Conservation (phyloP, 192 early-diverging fungal genomes). For the Thamnidium elegans region DNA sequence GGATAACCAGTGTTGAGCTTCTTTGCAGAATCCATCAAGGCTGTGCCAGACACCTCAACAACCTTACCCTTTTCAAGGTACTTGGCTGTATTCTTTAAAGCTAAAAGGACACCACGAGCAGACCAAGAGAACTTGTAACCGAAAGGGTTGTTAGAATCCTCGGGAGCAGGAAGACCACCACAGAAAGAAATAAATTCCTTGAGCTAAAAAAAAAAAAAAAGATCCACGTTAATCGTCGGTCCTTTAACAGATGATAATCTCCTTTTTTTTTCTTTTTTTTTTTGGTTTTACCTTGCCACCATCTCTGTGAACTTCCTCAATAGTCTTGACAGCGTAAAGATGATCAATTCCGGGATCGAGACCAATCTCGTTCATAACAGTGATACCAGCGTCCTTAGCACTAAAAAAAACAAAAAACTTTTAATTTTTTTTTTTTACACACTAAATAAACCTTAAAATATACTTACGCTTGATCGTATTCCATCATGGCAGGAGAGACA, state of each 20-base stretch:
- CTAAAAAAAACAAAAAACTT: constrained; percentile 34
- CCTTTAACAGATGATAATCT: not conserved
- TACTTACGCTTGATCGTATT: constrained; percentile 75
- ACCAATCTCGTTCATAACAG: constrained; percentile 97
- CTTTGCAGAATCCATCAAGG: constrained; percentile 91
- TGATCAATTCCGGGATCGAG: constrained; percentile 98
- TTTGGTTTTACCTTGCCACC: constrained; percentile 71
- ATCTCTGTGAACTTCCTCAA: constrained; percentile 80
- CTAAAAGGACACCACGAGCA: constrained; percentile 95
- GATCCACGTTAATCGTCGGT: not conserved
- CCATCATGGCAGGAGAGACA: constrained; percentile 93
- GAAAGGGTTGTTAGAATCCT: constrained; percentile 94
- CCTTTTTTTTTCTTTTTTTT: not conserved
- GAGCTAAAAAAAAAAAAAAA: constrained; percentile 42
- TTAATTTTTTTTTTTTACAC: not conserved
- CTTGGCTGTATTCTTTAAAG: constrained; percentile 90
- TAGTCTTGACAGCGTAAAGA: constrained; percentile 86
- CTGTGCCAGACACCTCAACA: constrained; percentile 75
- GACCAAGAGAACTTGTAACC: constrained; percentile 99
- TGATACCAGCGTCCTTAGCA: constrained; percentile 82
- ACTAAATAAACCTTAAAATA: not conserved
- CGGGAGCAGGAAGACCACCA: constrained; percentile 97
- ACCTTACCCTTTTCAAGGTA: constrained; percentile 89
- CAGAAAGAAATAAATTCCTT: constrained; percentile 92
- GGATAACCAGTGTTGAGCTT: constrained; percentile 90